Conservation (phyloP, 176 grass and related monocot species). For the Oropetium thomaeum region DNA sequence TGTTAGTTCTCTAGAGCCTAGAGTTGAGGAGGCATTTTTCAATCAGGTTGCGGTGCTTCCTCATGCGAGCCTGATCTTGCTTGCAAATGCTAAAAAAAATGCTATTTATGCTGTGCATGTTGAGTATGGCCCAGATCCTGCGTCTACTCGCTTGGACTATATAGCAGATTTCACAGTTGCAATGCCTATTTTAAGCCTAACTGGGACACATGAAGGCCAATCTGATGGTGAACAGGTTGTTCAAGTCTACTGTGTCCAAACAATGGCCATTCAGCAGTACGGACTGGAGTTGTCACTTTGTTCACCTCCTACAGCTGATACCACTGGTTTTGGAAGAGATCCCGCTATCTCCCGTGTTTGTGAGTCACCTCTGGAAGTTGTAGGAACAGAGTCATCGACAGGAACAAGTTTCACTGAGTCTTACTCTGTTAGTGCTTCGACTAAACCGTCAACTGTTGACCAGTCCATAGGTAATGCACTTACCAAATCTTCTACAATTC, state of each 20-base stretch:
- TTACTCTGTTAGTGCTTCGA: slow-evolving; percentile 33
- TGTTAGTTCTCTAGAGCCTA: slow-evolving; percentile 68
- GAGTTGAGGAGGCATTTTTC: slow-evolving; percentile 83
- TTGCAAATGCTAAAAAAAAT: slow-evolving; percentile 99
- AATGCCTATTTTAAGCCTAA: slow-evolving; percentile 98
- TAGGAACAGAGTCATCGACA: slow-evolving; percentile 33
- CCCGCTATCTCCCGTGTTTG: slow-evolving; percentile 44
- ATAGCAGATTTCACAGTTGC: slow-evolving; percentile 98
- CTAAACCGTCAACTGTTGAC: slow-evolving; percentile 39
- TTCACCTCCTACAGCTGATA: slow-evolving; percentile 67
- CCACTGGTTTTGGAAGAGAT: slow-evolving; percentile 60
- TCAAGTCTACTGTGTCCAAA: slow-evolving; percentile 98
- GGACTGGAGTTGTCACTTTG: slow-evolving; percentile 88
- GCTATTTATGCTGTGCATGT: slow-evolving; percentile 97
- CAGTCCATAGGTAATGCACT: slow-evolving; percentile 26
- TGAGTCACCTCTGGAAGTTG: slow-evolving; percentile 41
- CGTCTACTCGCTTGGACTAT: slow-evolving; percentile 83
- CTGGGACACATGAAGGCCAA: slow-evolving; percentile 66
- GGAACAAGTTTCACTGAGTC: slow-evolving; percentile 41
- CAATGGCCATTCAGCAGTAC: slow-evolving; percentile 99
- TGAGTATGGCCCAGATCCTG: slow-evolving; percentile 74
- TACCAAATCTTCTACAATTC: slow-evolving; percentile 18
- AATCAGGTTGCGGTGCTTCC: slow-evolving; percentile 84
- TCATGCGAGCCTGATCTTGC: slow-evolving; percentile 87
- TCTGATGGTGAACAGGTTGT: slow-evolving; percentile 76